Evolutionary conservation across 441 rosid genomes (phyloP).

Genomic region (Adansonia gregorii): DNA sequence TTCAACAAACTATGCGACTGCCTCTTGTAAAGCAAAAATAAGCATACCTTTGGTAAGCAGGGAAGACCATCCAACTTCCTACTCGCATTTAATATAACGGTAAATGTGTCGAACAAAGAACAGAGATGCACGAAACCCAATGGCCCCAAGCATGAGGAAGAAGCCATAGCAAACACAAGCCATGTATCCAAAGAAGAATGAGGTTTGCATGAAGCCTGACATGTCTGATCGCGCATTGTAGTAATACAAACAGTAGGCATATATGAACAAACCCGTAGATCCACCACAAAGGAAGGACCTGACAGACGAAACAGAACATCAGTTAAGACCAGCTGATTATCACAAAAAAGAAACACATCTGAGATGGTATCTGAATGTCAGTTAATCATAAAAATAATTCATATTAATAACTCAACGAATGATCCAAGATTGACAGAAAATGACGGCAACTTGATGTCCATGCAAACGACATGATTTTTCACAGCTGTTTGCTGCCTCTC

Average conservation of each 20-base stretch:
- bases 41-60: conserved; percentile 1
- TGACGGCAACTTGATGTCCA: background rate
- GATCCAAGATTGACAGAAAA: background rate
- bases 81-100: conserved; percentile 47
- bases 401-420: background rate
- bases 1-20: background rate
- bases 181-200: conserved; percentile 51
- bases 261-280: conserved; percentile 46
- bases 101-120: conserved; percentile 51
- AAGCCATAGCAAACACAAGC: conserved; percentile 49
- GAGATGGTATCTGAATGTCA: conserved; percentile 19
- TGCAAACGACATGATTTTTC: background rate
- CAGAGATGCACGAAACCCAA: conserved; percentile 47
- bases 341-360: background rate
- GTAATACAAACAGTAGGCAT: conserved; percentile 45
- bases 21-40: background rate
- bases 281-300: conserved; percentile 55
- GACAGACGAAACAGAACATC: background rate
- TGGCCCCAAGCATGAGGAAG: conserved; percentile 48
- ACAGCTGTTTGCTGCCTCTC: background rate
- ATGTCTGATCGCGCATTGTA: conserved; percentile 46
- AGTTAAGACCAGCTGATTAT: background rate
- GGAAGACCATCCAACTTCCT: conserved; percentile 21
- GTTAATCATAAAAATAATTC: conserved; percentile 9
- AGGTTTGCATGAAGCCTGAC: conserved; percentile 52